Base-by-base conservation (phyloP, 306 rosid genomes). In the Senna tora region DNA sequence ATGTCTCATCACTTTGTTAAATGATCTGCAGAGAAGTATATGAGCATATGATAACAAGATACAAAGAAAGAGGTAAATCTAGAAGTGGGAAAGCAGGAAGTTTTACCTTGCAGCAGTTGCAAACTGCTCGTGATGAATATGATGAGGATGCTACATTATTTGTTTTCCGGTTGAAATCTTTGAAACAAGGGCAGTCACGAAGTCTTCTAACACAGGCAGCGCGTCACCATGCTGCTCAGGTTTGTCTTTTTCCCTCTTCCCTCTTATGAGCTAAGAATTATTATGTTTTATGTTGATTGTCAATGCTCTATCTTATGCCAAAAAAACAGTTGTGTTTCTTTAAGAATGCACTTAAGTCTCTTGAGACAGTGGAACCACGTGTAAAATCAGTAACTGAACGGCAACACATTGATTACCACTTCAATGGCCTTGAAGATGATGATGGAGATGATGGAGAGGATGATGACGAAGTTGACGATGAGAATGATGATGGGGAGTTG, bases 161-260 rank as follows among this genome's bases (percentile, higher is more conserved):
- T 75, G 90, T 95, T 81, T 91, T 95, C 87, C 95, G 99, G 67
- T 82, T 89, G 84, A 91, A 95, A 87, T 95, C 99, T 78, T 80
- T 95, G 74, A 95, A 89, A 87, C 99, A 89, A 89, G 99, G 97
- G 58, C 99, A 95, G 75, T 84, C 96, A 2, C 91, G 92, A 41
- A 95, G 99, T 74, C 96, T 95, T 82, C 96, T 95, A 62, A 91
- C 99, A 28, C 99, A 95, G 88, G 99, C 97, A 51, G 96, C 99
- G 51, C 99, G 97, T 47, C 99, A 95, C 77, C 96, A 95, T 78
- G 96, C 99, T 77, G 90, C 97, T 88, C 99, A 95, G 96, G 99
- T 95, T 83, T 64, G 69, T 42, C 54, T 28, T 59, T 60, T 49
- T 68, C 77, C 56, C 63, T 17, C 36, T 60, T 56, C 56, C 55